phyloP scores from a whole-genome alignment of 805 yeast genomes.

The Candida ficus region DNA sequence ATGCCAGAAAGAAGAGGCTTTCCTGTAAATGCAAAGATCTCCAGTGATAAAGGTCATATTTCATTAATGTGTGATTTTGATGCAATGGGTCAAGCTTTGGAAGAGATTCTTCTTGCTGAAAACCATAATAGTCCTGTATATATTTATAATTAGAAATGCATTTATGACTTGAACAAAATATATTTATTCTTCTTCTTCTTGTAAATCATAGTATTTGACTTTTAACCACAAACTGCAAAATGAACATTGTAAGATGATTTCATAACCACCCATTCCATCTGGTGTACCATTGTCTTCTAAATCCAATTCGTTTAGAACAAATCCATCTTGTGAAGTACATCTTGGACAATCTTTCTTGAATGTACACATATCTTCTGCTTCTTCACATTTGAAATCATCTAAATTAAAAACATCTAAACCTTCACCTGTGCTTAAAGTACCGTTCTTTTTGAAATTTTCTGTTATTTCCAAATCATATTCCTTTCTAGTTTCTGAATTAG shows the following conservation, averaged over 20 bases:
- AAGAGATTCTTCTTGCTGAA: constrained; percentile 59
- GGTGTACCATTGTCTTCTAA: constrained; percentile 47
- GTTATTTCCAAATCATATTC: constrained; percentile 49
- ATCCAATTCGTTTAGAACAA: constrained; percentile 55
- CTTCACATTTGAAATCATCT: constrained; percentile 48
- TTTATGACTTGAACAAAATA: too few species aligned
- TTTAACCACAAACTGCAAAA: constrained; percentile 86
- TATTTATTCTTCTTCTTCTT: constrained; percentile 2
- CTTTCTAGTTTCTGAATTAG: constrained; percentile 33
- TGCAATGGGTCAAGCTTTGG: constrained; percentile 66
- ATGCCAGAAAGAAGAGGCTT: constrained; percentile 77
- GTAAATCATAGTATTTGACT: constrained; percentile 54
- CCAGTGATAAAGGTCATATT: constrained; percentile 71
- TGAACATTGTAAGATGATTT: constrained; percentile 71
- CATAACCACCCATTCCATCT: constrained; percentile 48
- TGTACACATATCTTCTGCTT: constrained; percentile 28
- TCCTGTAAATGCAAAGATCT: constrained; percentile 62
- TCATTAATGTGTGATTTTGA: constrained; percentile 69
- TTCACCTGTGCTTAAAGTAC: constrained; percentile 44
- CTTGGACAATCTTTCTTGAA: constrained; percentile 62
- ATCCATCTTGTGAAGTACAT: constrained; percentile 49
- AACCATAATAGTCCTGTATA: too few species aligned
- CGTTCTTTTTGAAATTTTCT: constrained; percentile 27
- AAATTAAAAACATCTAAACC: constrained; percentile 66
- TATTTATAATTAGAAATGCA: too few species aligned